Evolutionary conservation across 1,139 yeast species (phyloP), one percentile per base, ranked within the genome.

Genomic region (Suhomyces wounanorum): DNA sequence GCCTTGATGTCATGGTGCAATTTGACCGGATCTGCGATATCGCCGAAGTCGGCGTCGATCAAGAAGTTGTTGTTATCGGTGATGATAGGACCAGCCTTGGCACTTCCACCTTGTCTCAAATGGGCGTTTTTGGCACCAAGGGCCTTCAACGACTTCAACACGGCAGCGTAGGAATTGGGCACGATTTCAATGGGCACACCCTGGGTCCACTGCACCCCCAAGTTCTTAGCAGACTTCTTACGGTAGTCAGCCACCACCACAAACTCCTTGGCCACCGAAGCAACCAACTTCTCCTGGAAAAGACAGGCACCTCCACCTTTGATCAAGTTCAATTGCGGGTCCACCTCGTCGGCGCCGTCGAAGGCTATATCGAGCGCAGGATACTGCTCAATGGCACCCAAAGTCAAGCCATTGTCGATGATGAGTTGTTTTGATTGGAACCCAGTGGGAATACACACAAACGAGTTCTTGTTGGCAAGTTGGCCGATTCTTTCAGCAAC

Each of bases 251-350:
- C 99, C 47, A 95, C 97, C 35, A 94, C 81, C 30, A 95, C 78
- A 65, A 92, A 91, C 62, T 81, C 81, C 52, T 80, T 73, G 3
- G 97, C 85, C 54, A 92, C 84, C 47, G 83, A 78, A 10, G 97
- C 97, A 14, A 95, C 97, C 51, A 95, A 78, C 71, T 95, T 95
- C 69, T 95, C 99, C 72, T 94, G 99, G 75, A 95, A 87, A 57
- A 91, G 77, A 70, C 99, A 95, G 1, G 97, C 99, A 39, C 99
- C 99, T 45, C 99, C 99, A 56, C 99, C 99, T 72, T 95, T 95
- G 68, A 95, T 95, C 62, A 94, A 84, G 65, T 91, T 89, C 61
- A 94, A 78, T 17, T 78, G 65, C 8, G 82, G 65, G 66, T 94
- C 99, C 51, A 92, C 95, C 68, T 95, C 99, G 70, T 95, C 99